A percentile compares a stretch with the other conserved stretches of the same genome.
These are phyloP conservation scores for Cercospora canescens DNA, from an alignment of 2,329 filamentous ascomycete species.

Conservation along the genomic window DNA sequence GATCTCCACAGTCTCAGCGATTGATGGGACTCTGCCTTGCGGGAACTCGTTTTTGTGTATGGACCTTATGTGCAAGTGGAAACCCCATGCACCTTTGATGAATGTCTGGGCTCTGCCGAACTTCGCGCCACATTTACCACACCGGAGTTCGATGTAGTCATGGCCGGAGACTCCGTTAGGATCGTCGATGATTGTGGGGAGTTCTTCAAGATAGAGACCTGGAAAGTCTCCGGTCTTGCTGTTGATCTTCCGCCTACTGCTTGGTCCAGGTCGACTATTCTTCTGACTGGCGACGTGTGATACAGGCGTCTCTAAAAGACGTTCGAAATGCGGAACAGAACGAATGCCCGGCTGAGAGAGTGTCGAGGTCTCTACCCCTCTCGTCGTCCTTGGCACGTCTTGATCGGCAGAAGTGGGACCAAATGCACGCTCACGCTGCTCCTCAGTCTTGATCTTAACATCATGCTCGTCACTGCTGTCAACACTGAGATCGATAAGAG, in stretches of 20 bases:
- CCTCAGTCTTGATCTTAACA: neutral
- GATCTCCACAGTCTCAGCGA: neutral
- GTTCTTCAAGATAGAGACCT: neutral
- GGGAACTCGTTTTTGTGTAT: neutral
- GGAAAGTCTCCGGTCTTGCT: neutral
- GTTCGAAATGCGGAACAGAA: neutral
- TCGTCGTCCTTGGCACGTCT: neutral
- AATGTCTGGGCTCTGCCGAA: neutral
- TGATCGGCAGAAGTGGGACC: neutral
- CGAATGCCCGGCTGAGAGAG: neutral
- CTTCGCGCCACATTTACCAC: neutral
- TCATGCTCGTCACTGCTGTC: neutral
- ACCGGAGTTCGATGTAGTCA: neutral
- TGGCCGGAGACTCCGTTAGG: neutral
- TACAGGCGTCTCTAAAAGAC: neutral
- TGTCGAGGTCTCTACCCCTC: neutral
- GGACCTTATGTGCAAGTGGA: neutral
- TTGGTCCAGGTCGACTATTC: neutral
- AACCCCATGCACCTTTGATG: neutral
- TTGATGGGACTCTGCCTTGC: neutral
- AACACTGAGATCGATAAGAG: neutral
- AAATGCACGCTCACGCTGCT: neutral
- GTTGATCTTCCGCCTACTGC: neutral
- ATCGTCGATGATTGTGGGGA: neutral
- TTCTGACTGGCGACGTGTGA: too few relatives aligned